A percentile compares a stretch with the other conserved stretches of the same genome.
Conservation (phyloP, 2,329 filamentous ascomycete genomes). For the Aspergillus sp. region DNA sequence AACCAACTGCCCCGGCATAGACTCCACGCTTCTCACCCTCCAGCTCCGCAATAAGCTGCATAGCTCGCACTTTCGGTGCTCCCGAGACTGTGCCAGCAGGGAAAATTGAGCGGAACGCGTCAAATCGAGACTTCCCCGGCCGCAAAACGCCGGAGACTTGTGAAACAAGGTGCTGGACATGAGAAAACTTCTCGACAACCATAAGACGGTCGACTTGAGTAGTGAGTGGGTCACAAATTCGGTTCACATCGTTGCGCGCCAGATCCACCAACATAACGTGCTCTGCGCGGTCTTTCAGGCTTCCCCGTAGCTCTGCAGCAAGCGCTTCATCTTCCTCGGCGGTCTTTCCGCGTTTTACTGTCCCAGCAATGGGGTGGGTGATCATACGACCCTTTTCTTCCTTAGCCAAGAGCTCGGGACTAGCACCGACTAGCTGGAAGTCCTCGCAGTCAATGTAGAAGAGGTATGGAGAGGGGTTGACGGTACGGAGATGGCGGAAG, state of each 20-base stretch:
- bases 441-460: conserved; percentile 92
- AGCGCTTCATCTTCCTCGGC: conserved; percentile 78
- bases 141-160: conserved; percentile 92
- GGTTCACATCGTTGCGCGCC: conserved; percentile 93
- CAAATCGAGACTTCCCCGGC: conserved; percentile 81
- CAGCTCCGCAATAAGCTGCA: conserved; percentile 94
- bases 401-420: conserved; percentile 92
- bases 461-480: conserved; percentile 95
- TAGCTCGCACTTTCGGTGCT: conserved; percentile 91
- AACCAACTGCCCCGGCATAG: conserved; percentile 94
- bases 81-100: conserved; percentile 94
- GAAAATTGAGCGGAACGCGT: conserved; percentile 95
- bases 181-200: conserved; percentile 91
- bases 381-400: conserved; percentile 83
- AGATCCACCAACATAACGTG: conserved; percentile 98
- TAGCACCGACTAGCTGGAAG: conserved; percentile 94
- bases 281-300: conserved; percentile 87
- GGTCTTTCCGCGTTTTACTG: conserved; percentile 81
- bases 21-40: conserved; percentile 92
- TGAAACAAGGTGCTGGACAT: conserved; percentile 95
- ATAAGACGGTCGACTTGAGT: conserved; percentile 92
- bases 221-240: conserved; percentile 85
- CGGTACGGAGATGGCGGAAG: conserved; percentile 91
- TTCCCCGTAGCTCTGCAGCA: conserved; percentile 72
- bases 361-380: conserved; percentile 95